Percentiles rank a stretch among this genome's conserved stretches.
Conservation (phyloP, 2,329 filamentous ascomycete genomes). For the Albifimbria verrucaria region DNA sequence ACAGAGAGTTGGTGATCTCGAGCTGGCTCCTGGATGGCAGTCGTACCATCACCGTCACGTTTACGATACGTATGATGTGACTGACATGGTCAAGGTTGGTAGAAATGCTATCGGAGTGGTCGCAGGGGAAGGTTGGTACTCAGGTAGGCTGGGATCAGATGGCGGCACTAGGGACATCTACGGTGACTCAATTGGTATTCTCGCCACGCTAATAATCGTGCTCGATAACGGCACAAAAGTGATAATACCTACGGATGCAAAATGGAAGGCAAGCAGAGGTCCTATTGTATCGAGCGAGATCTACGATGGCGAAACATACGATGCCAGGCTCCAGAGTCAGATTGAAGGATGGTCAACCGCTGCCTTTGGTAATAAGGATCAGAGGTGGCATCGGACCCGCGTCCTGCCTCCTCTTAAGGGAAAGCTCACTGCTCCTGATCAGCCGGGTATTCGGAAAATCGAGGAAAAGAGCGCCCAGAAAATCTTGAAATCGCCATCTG, state of each 20-base stretch:
- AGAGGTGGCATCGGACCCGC: slow-evolving; percentile 25
- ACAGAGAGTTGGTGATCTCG: no score
- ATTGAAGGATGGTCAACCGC: slow-evolving; percentile 21
- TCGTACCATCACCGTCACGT: slow-evolving; percentile 46
- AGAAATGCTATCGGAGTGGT: slow-evolving; percentile 35
- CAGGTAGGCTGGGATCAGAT: slow-evolving; percentile 23
- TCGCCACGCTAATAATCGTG: slow-evolving; percentile 30
- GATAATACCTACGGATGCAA: slow-evolving; percentile 30
- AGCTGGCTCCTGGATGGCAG: no score
- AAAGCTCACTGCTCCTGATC: slow-evolving; percentile 34
- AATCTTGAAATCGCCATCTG: slow-evolving; percentile 35
- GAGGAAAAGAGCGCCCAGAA: slow-evolving; percentile 23
- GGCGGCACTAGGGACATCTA: slow-evolving; percentile 22
- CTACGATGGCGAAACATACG: slow-evolving; percentile 50
- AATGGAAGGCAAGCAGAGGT: slow-evolving; percentile 30
- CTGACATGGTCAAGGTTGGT: slow-evolving; percentile 29
- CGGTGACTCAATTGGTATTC: slow-evolving; percentile 34
- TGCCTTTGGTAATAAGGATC: slow-evolving; percentile 19
- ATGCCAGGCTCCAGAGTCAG: slow-evolving; percentile 30
- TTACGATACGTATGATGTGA: slow-evolving; percentile 53
- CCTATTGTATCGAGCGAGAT: slow-evolving; percentile 36
- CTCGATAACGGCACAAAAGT: slow-evolving; percentile 24
- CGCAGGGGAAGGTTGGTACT: slow-evolving; percentile 47
- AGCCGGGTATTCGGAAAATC: slow-evolving; percentile 37
- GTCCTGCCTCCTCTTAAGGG: slow-evolving; percentile 24